A percentile compares a stretch with the other conserved stretches of the same genome.
Conservation (phyloP, 1,139 yeast species). For the Pichia sorboxylosa region DNA sequence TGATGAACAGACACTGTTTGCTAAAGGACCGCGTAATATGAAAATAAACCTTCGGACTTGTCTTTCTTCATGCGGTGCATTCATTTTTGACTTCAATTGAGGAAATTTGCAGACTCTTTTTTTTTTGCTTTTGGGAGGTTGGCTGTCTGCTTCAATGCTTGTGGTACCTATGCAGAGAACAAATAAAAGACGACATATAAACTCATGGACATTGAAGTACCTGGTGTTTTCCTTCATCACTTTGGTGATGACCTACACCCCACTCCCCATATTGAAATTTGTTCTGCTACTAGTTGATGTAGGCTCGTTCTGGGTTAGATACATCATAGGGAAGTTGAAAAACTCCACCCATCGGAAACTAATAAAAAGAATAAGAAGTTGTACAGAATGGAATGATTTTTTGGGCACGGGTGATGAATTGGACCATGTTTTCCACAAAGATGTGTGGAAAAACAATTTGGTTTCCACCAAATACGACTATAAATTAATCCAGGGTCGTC, state of each 20-base stretch:
- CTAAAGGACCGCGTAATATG: too few relatives aligned
- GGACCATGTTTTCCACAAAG: slow-evolving; percentile 58
- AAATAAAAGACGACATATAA: slow-evolving; percentile 4
- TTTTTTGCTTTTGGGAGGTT: too few relatives aligned
- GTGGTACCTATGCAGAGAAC: slow-evolving; percentile 8
- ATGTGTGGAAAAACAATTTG: slow-evolving; percentile 79
- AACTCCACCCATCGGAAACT: slow-evolving; percentile 24
- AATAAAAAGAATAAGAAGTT: slow-evolving; percentile 30
- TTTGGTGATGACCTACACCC: slow-evolving; percentile 10
- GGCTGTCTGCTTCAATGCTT: too few relatives aligned
- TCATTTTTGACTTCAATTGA: too few relatives aligned
- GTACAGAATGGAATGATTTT: slow-evolving; percentile 51
- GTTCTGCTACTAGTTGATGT: slow-evolving; percentile 11
- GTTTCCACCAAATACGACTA: slow-evolving; percentile 78
- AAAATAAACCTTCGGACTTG: too few relatives aligned
- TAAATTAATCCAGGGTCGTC: slow-evolving; percentile 63
- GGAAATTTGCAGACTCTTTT: too few relatives aligned
- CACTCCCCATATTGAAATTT: slow-evolving; percentile 11
- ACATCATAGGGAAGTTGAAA: slow-evolving; percentile 23
- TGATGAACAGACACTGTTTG: too few relatives aligned
- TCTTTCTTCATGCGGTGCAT: too few relatives aligned
- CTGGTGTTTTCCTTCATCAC: slow-evolving; percentile 7
- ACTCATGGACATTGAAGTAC: slow-evolving; percentile 4
- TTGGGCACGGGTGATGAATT: slow-evolving; percentile 44
- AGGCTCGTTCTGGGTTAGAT: slow-evolving; percentile 11